Evolutionary conservation across 1,284 basidiomycete species (phyloP), one percentile per base, ranked within the genome.

Genomic region (Chiua sp.): DNA sequence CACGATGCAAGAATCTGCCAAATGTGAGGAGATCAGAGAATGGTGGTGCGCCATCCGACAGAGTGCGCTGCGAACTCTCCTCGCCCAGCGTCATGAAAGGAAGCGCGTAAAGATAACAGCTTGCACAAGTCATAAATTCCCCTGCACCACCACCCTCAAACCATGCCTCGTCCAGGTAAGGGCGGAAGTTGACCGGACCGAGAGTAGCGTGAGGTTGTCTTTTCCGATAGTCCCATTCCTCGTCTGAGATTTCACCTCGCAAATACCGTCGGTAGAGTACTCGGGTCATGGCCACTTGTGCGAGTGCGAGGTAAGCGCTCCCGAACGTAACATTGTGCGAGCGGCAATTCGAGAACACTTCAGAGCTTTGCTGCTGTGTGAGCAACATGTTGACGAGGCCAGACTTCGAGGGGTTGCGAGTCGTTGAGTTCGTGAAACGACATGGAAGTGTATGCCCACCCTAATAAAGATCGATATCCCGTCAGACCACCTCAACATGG

Each of bases 281-380:
- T 1, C 86, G 82, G 8, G 84, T 75, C 52, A 83, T 72, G 1
- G 83, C 84, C 20, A 86, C 74, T 66, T 88, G 86, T 3, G 76
- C 79, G 26, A 87, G 72, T 7, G 82, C 75, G 8, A 81, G 78
- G 46, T 79, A 80, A 4, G 78, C 82, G 54, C 80, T 78, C 7
- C 85, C 84, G 39, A 87, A 81, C 0, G 84, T 86, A 30, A 86
- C 59, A 8, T 68, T 65, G 22, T 80, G 5, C 39, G 20, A n/a
- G 11, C 39, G 39, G 7, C 39, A 42, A 42, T 42, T 42, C 39
- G 39, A 42, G 1, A 80, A 64, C 53, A 81, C 69, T 4, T 50
- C 32, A 11, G 50, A 56, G 3, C 73, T 76, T 48, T 75, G 65
- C 61, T 18, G 55, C 56, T 4, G 71, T 55, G 20, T 51, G 39